phyloP scores from a whole-genome alignment of 2,329 filamentous ascomycete genomes.

The Apiospora aurea region DNA sequence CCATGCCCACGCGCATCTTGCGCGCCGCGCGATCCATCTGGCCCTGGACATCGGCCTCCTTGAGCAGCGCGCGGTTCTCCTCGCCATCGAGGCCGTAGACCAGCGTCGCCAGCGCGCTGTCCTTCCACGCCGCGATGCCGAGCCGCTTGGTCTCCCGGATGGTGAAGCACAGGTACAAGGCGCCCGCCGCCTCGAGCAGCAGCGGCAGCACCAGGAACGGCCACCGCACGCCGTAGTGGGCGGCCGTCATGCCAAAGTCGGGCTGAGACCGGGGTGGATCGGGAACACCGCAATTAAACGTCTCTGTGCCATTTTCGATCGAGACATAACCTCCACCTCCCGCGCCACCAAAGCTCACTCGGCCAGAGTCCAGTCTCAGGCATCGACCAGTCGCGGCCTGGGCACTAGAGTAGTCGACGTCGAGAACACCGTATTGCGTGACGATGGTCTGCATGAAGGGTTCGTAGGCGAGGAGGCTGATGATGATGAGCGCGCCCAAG shows the following conservation, averaged over 20 bases:
- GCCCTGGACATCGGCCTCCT: not conserved
- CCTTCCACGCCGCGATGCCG: not conserved
- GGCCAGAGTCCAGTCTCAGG: not conserved
- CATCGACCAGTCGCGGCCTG: not conserved
- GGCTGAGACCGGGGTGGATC: not conserved
- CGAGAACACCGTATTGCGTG: not conserved
- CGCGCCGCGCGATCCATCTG: not conserved
- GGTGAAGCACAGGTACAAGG: not conserved
- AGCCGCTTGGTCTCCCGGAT: not conserved
- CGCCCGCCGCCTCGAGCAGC: not conserved
- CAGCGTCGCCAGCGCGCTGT: not conserved
- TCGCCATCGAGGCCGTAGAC: not conserved
- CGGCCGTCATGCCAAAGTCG: slow-evolving; percentile 7
- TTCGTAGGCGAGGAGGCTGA: slow-evolving; percentile 15
- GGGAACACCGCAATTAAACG: not conserved
- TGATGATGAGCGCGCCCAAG: not conserved
- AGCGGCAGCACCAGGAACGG: not conserved
- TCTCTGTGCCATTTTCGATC: not conserved
- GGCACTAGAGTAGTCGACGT: not conserved
- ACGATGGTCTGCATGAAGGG: slow-evolving; percentile 3
- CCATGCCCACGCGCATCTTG: not conserved
- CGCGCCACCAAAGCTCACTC: not conserved
- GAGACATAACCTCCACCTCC: not conserved
- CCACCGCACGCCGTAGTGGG: not conserved
- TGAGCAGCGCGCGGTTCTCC: not conserved